Conservation (phyloP, 345 rosid species). For the Acer negundo region DNA sequence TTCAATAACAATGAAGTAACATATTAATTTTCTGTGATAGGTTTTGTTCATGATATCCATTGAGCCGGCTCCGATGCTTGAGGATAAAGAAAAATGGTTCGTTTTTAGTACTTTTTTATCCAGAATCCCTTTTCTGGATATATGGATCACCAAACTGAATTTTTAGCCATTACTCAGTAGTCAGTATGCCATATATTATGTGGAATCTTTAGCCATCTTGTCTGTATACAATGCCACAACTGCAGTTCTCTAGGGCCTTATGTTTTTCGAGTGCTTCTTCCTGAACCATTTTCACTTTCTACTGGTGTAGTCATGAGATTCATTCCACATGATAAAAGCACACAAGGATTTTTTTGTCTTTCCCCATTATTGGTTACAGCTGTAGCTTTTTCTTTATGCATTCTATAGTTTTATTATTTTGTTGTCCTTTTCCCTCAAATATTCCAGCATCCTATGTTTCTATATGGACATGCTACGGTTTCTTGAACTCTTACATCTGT, state of each 20-base stretch:
- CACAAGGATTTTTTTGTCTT: neutral
- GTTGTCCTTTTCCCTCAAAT: neutral
- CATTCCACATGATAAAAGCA: neutral
- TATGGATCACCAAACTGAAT: neutral
- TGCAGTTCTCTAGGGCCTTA: neutral
- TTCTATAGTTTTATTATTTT: neutral
- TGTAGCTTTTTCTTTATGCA: neutral
- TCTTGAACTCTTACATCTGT: neutral
- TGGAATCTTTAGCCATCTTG: neutral
- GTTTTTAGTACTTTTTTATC: constrained; percentile 30
- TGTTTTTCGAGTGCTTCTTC: neutral
- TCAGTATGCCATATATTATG: neutral
- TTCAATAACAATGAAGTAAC: constrained; percentile 10
- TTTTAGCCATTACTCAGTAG: neutral
- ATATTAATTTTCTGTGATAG: constrained; percentile 45
- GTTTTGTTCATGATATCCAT: constrained; percentile 96
- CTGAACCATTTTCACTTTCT: neutral
- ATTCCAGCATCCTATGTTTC: neutral
- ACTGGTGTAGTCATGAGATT: constrained; percentile 4
- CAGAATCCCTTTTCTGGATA: neutral
- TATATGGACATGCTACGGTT: neutral
- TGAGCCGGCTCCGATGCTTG: constrained; percentile 99
- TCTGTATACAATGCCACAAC: neutral
- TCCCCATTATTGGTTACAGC: neutral
- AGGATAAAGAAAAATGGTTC: constrained; percentile 99